Conservation (phyloP, 805 yeast genomes). For the Pichia sporocuriosa region DNA sequence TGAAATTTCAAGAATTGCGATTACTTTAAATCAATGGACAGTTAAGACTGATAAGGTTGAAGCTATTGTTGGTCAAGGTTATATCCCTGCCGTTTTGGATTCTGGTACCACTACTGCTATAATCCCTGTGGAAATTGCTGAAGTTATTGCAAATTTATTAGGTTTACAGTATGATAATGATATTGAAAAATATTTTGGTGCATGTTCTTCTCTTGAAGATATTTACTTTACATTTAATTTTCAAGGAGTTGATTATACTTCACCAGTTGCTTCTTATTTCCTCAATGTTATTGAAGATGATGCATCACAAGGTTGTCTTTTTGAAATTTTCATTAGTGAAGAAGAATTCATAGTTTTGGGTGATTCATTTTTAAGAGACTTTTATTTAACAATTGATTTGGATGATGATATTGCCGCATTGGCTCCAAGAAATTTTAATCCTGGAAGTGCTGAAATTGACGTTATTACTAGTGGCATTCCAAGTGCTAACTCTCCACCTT, state of each 20-base stretch:
- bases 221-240: conserved; percentile 36
- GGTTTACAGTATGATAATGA: conserved; percentile 34
- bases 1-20: conserved; percentile 8
- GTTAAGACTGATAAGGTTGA: not conserved
- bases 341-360: conserved; percentile 35
- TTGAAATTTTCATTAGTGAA: conserved; percentile 30
- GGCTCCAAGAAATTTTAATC: conserved; percentile 32
- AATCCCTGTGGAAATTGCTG: conserved; percentile 30
- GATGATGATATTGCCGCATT: conserved; percentile 36
- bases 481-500: not conserved
- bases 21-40: not conserved
- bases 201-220: conserved; percentile 29
- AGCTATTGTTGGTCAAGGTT: conserved; percentile 5
- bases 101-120: conserved; percentile 44
- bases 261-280: conserved; percentile 31
- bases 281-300: conserved; percentile 7
- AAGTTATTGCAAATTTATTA: conserved; percentile 23
- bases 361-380: conserved; percentile 39
- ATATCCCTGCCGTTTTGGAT: conserved; percentile 36
- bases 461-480: not conserved
- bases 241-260: conserved; percentile 43
- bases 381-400: conserved; percentile 45
- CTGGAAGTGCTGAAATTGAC: not conserved
- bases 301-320: conserved; percentile 27
- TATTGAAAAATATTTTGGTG: conserved; percentile 37